A percentile compares a stretch with the other conserved stretches of the same genome.
Conservation (phyloP, 371 early-diverging fungal genomes). For the Umbelopsis sp. region DNA sequence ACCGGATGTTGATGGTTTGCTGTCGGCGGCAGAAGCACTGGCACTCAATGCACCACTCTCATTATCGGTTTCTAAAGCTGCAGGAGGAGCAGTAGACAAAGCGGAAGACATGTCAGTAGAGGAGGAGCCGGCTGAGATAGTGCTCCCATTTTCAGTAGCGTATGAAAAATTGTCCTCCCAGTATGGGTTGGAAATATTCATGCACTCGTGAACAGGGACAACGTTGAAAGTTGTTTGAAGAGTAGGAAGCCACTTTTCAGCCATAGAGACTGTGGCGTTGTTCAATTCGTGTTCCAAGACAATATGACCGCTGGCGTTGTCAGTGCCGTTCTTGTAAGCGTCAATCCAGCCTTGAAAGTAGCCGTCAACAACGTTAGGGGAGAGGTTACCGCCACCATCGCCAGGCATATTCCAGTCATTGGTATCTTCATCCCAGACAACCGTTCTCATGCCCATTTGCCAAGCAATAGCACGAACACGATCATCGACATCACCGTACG, state of each 20-base stretch:
- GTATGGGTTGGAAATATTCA: constrained; percentile 44
- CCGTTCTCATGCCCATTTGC: constrained; percentile 41
- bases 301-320: constrained; percentile 44
- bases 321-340: constrained; percentile 35
- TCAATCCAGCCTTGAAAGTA: constrained; percentile 49
- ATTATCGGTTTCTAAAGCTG: background rate
- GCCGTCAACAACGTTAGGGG: constrained; percentile 36
- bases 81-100: constrained; percentile 4
- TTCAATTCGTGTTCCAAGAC: constrained; percentile 58
- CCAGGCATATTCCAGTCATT: constrained; percentile 43
- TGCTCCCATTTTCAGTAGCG: constrained; percentile 21
- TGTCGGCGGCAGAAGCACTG: background rate
- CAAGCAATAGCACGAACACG: constrained; percentile 47
- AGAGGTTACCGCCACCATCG: constrained; percentile 36
- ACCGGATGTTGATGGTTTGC: background rate
- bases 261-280: constrained; percentile 38
- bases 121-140: background rate
- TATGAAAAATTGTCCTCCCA: constrained; percentile 43
- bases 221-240: constrained; percentile 43
- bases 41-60: background rate
- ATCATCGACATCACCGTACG: constrained; percentile 53
- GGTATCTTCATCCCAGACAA: constrained; percentile 35
- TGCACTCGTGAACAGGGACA: constrained; percentile 50
- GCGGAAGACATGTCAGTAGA: background rate
- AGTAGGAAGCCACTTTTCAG: constrained; percentile 51